Conservation (phyloP, 352 stramenopile genomes). For the Peronosclerospora sorghi region DNA sequence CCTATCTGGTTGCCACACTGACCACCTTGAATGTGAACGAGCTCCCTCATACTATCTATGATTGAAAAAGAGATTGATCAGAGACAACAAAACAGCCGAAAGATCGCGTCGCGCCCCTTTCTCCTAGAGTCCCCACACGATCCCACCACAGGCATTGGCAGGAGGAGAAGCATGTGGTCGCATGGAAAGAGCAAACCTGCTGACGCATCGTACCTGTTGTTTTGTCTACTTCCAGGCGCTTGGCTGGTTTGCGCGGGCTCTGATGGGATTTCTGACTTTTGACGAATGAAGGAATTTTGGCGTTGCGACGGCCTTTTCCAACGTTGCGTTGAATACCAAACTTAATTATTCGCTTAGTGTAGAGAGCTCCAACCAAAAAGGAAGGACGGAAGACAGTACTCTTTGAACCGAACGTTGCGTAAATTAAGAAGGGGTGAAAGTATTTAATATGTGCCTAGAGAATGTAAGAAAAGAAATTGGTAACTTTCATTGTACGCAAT, state of each 20-base stretch:
- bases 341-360: no score
- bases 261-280: slow-evolving; percentile 76
- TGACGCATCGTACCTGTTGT: slow-evolving; percentile 30
- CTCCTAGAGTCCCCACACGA: slow-evolving; percentile 1
- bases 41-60: slow-evolving; percentile 84
- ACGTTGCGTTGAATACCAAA: no score
- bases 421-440: no score
- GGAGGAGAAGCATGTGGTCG: neutral
- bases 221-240: slow-evolving; percentile 30
- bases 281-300: slow-evolving; percentile 66
- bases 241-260: slow-evolving; percentile 63
- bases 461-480: no score
- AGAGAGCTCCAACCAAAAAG: no score
- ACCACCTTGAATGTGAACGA: slow-evolving; percentile 97
- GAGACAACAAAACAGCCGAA: slow-evolving; percentile 17
- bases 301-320: slow-evolving; percentile 23
- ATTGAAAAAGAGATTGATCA: neutral
- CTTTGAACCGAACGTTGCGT: no score
- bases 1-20: slow-evolving; percentile 99
- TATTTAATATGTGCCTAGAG: no score
- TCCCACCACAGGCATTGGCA: neutral
- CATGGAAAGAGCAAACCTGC: neutral
- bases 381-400: no score
- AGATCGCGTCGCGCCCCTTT: slow-evolving; percentile 8
- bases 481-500: no score